Conservation (phyloP, 2,329 filamentous ascomycete genomes). For the Fusarium sp. region DNA sequence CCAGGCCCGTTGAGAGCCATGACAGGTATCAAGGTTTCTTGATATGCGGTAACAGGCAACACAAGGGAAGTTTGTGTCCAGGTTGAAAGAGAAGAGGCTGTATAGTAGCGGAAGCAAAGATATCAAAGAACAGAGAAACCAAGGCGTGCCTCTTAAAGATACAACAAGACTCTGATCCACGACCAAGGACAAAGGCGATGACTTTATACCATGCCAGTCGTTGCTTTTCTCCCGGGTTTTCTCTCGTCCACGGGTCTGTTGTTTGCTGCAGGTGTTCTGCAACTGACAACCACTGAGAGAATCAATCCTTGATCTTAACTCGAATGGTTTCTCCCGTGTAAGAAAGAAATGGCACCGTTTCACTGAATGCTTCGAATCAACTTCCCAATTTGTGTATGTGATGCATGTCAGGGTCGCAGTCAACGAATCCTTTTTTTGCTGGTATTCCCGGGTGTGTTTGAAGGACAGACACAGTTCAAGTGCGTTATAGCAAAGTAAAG, state of each 20-base stretch:
- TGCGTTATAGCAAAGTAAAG: neutral
- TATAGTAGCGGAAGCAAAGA: neutral
- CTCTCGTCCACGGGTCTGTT: neutral
- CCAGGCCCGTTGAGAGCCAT: conserved; percentile 44
- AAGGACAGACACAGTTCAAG: neutral
- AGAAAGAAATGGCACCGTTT: neutral
- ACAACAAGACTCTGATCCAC: neutral
- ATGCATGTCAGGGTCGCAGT: neutral
- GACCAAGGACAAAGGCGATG: neutral
- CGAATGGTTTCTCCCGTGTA: neutral
- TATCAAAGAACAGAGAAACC: neutral
- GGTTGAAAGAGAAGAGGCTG: neutral
- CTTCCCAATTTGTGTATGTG: neutral
- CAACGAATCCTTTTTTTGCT: neutral
- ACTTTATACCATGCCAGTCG: neutral
- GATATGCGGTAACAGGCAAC: neutral
- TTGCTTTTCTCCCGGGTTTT: neutral
- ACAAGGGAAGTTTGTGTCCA: neutral
- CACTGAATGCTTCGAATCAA: neutral
- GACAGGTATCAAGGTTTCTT: neutral
- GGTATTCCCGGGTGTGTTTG: neutral
- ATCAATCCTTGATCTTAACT: neutral
- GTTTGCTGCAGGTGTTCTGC: conserved; percentile 3
- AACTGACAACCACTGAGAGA: neutral
- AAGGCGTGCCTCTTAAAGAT: neutral